Evolutionary conservation across 1,284 basidiomycete genomes (phyloP).

Genomic region (Bjerkandera adusta): DNA sequence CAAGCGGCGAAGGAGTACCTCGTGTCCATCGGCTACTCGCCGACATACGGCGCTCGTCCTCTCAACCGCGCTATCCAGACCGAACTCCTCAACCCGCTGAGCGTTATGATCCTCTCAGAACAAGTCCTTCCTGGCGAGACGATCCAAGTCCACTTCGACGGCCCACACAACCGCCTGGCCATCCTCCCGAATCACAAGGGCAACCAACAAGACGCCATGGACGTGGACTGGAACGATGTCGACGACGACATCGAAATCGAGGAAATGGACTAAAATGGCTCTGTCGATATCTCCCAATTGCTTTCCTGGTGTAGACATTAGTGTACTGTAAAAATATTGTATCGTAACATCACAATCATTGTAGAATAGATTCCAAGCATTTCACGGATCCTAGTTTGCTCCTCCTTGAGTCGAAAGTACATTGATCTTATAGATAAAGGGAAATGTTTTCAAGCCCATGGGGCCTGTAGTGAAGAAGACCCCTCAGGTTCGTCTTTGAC

Average conservation of each 20-base stretch:
- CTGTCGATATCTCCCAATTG: not conserved
- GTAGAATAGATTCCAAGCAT: too few species aligned
- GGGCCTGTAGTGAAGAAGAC: too few species aligned
- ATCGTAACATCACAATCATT: too few species aligned
- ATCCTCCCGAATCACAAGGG: slow-evolving; percentile 86
- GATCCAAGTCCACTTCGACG: slow-evolving; percentile 79
- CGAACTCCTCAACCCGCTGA: slow-evolving; percentile 92
- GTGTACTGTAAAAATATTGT: not conserved
- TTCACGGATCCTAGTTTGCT: too few species aligned
- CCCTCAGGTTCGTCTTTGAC: too few species aligned
- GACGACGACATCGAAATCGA: slow-evolving; percentile 67
- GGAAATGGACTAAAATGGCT: slow-evolving; percentile 75
- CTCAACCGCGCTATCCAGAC: slow-evolving; percentile 91
- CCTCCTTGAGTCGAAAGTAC: too few species aligned
- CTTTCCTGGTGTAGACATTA: not conserved
- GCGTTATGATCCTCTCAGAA: slow-evolving; percentile 84
- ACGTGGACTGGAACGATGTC: slow-evolving; percentile 49
- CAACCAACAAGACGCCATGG: slow-evolving; percentile 52
- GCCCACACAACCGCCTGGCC: slow-evolving; percentile 76
- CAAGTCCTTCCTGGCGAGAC: slow-evolving; percentile 81
- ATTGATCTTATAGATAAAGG: too few species aligned
- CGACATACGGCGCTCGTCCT: slow-evolving; percentile 87
- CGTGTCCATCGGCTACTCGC: slow-evolving; percentile 82
- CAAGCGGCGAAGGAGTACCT: slow-evolving; percentile 81
- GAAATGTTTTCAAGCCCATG: too few species aligned